Conservation (phyloP, 352 stramenopile genomes). For the Pythium scleroteichum region DNA sequence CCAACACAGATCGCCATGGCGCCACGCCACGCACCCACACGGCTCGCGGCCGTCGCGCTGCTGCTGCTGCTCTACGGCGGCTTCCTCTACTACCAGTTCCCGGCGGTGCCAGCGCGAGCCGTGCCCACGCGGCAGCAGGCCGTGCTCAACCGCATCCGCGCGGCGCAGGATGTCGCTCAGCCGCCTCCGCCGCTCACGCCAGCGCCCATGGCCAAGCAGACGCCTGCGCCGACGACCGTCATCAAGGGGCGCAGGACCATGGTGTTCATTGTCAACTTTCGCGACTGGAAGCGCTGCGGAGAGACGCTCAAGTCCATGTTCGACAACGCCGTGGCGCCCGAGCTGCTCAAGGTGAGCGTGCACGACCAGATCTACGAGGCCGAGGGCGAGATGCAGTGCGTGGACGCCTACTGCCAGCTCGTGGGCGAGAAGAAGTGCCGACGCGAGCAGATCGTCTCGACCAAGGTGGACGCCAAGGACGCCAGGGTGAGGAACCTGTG, state of each 20-base stretch:
- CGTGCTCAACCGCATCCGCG: no score
- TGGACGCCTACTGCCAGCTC: slow-evolving; percentile 60
- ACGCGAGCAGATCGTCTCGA: slow-evolving; percentile 57
- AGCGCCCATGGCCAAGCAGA: not conserved
- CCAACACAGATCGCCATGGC: no score
- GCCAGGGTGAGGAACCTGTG: not conserved
- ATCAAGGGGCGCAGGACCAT: slow-evolving; percentile 58
- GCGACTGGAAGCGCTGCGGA: slow-evolving; percentile 61
- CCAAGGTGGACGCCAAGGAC: slow-evolving; percentile 21
- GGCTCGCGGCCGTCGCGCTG: no score
- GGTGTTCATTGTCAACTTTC: slow-evolving; percentile 69
- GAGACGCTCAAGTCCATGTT: slow-evolving; percentile 77
- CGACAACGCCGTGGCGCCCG: slow-evolving; percentile 50
- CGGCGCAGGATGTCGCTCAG: no score
- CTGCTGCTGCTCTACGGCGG: no score
- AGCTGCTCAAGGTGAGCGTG: slow-evolving; percentile 56
- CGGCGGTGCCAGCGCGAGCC: not conserved
- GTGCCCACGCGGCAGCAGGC: not conserved
- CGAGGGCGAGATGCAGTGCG: slow-evolving; percentile 56
- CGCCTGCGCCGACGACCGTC: slow-evolving; percentile 28
- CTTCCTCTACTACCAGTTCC: not conserved
- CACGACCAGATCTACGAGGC: slow-evolving; percentile 66
- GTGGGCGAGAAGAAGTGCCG: slow-evolving; percentile 56
- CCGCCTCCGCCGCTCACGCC: not conserved
- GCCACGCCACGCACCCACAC: no score